Percentiles rank a stretch among this genome's conserved stretches.
Conservation (phyloP, 176 grass and related monocot species). For the Stipa capillata region DNA sequence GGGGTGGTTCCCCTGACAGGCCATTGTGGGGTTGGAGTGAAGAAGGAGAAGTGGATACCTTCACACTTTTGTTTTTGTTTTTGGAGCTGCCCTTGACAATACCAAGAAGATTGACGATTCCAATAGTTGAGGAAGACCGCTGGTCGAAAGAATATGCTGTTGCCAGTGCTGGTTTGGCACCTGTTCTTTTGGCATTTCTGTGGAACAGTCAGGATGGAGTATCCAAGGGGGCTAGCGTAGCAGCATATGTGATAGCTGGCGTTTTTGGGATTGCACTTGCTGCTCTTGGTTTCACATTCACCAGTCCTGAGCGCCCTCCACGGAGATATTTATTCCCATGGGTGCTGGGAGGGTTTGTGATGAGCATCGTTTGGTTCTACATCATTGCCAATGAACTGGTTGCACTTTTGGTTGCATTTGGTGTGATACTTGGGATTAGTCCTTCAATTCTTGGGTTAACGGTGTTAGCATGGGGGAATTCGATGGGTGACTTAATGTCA, state of each 20-base stretch:
- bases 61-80: conserved; percentile 44
- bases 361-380: conserved; percentile 99
- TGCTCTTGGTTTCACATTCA: conserved; percentile 62
- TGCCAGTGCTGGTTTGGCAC: conserved; percentile 64
- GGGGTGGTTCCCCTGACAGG: conserved; percentile 61
- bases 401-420: conserved; percentile 81
- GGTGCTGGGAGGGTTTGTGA: conserved; percentile 97
- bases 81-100: conserved; percentile 83
- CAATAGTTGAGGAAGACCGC: conserved; percentile 75
- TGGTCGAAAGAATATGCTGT: conserved; percentile 90
- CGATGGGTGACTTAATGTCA: conserved; percentile 96
- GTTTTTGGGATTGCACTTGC: conserved; percentile 52
- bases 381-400: conserved; percentile 94
- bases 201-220: conserved; percentile 55
- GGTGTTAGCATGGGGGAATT: conserved; percentile 95
- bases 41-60: conserved; percentile 50
- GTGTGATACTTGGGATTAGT: conserved; percentile 82
- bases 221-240: conserved; percentile 27
- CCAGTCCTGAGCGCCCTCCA: conserved; percentile 56
- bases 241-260: conserved; percentile 42
- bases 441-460: conserved; percentile 96
- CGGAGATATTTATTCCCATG: conserved; percentile 82
- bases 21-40: conserved; percentile 99
- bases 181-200: conserved; percentile 72
- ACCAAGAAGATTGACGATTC: conserved; percentile 91